phyloP scores from a whole-genome alignment of 2,329 filamentous ascomycete genomes.

The Stachybotrys chlorohalonatus region DNA sequence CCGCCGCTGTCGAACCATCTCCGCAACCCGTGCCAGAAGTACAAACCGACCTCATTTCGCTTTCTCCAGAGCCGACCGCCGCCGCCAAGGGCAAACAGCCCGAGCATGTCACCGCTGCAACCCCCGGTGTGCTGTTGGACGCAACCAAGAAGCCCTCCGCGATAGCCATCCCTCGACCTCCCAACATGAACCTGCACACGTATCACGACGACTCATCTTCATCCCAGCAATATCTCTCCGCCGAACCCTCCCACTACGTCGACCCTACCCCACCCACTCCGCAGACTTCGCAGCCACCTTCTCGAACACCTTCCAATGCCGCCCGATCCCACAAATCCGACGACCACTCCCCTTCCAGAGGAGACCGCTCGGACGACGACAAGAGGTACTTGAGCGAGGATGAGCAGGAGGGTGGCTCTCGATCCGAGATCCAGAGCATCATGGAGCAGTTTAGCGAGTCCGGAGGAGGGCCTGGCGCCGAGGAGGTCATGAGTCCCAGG shows the following conservation, averaged over 20 bases:
- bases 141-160: not conserved
- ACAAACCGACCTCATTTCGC: not conserved
- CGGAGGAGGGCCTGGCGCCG: constrained; percentile 59
- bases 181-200: constrained; percentile 21
- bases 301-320: constrained; percentile 49
- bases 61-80: not conserved
- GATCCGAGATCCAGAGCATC: constrained; percentile 88
- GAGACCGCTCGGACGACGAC: constrained; percentile 47
- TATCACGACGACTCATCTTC: constrained; percentile 20
- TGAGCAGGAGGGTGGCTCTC: constrained; percentile 59
- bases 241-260: constrained; percentile 39
- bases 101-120: not conserved
- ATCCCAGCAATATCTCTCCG: constrained; percentile 32
- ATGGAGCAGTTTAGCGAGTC: constrained; percentile 90
- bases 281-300: constrained; percentile 43
- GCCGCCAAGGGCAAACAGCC: not conserved
- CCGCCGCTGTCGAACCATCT: too few species aligned
- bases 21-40: too few species aligned
- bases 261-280: constrained; percentile 52
- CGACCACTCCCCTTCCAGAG: constrained; percentile 43
- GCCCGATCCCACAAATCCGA: constrained; percentile 34
- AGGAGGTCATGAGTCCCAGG: constrained; percentile 88
- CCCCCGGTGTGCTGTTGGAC: too few species aligned
- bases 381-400: constrained; percentile 50
- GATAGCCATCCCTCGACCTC: not conserved